These are phyloP conservation scores for Geranomyces michiganensis DNA, from an alignment of 192 early-diverging fungal genomes.

Conservation along the genomic window DNA sequence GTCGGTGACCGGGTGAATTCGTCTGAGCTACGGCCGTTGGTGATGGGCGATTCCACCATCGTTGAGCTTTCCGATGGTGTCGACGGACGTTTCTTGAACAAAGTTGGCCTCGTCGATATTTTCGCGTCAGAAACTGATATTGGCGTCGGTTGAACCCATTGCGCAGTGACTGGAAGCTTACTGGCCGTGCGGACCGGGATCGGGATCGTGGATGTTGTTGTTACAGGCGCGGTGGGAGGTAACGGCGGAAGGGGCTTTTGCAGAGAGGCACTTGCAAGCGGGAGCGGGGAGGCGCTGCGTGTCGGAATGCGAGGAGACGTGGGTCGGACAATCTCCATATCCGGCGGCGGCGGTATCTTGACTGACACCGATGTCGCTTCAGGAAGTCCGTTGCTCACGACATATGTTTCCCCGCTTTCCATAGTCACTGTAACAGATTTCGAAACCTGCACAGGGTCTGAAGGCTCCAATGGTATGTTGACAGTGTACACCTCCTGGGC, in stretches of 20 bases:
- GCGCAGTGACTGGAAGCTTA: background rate
- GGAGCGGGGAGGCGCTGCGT: background rate
- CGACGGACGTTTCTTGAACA: conserved; percentile 9
- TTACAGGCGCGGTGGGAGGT: background rate
- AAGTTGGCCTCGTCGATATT: background rate
- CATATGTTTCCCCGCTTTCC: conserved; percentile 6
- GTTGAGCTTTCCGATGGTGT: no score
- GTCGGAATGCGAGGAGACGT: conserved; percentile 1
- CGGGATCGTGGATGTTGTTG: background rate
- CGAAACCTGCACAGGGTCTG: background rate
- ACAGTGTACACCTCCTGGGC: conserved; percentile 4
- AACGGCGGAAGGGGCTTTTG: conserved; percentile 5
- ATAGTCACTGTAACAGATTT: background rate
- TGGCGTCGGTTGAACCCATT: background rate
- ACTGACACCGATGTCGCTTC: background rate
- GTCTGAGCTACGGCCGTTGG: no score
- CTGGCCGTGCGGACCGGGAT: conserved; percentile 8
- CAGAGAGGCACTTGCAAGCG: background rate
- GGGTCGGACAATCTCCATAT: background rate
- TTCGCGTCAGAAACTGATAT: background rate
- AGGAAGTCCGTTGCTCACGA: background rate
- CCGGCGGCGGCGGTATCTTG: background rate
- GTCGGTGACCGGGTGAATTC: no score
- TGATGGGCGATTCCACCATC: no score
- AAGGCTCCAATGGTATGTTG: background rate